These are phyloP conservation scores for Boletus semigastroideus DNA, from an alignment of 1,284 basidiomycete species.

Conservation along the genomic window DNA sequence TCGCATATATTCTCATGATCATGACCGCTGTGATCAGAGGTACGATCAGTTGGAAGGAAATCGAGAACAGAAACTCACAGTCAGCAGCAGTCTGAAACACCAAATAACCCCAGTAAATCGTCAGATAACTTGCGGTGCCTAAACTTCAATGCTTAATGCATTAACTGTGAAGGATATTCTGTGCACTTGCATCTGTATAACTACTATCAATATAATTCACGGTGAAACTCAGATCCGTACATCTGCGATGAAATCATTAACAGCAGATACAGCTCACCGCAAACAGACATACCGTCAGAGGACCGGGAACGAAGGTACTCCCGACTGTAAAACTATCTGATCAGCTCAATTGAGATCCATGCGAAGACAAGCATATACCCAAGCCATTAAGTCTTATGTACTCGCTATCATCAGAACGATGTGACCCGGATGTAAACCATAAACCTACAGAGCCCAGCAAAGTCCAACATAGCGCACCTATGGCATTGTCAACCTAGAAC, in stretches of 20 bases:
- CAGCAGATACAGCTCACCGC: neutral
- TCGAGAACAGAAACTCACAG: neutral
- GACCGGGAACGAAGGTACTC: neutral
- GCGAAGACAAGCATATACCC: neutral
- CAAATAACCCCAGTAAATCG: neutral
- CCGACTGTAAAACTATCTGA: neutral
- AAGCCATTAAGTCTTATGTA: neutral
- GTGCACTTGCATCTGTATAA: conserved; percentile 1
- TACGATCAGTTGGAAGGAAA: neutral
- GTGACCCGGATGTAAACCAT: neutral
- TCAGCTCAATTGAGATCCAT: neutral
- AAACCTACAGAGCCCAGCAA: conserved; percentile 11
- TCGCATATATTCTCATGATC: conserved; percentile 5
- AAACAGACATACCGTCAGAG: neutral
- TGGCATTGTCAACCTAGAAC: neutral
- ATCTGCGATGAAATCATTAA: neutral
- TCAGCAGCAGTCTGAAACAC: conserved; percentile 1
- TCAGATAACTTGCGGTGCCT: neutral
- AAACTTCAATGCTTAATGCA: neutral
- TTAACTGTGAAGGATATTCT: neutral
- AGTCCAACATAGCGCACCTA: conserved; percentile 18
- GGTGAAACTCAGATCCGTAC: neutral
- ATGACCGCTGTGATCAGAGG: neutral
- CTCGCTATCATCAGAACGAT: neutral
- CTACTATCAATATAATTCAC: neutral